Conservation (phyloP, 2,329 filamentous ascomycete genomes). For the Talaromyces sp. region DNA sequence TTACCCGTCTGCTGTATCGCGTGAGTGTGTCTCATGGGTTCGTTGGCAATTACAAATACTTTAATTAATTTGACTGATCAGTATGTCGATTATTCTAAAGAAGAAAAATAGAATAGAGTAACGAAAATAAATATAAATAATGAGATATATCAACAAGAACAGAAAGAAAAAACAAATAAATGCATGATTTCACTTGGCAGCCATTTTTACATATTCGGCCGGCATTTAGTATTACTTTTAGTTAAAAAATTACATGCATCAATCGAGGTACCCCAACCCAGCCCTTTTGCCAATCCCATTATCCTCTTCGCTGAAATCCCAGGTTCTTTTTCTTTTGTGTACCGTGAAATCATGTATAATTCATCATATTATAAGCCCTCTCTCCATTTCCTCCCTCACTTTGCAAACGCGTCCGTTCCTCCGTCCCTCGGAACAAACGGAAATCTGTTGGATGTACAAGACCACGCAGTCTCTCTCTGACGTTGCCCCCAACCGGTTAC, state of each 20-base stretch:
- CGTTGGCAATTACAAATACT: neutral
- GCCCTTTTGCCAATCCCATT: neutral
- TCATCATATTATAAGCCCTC: neutral
- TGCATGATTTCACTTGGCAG: neutral
- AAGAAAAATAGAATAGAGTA: too few relatives aligned
- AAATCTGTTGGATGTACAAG: neutral
- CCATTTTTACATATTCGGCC: neutral
- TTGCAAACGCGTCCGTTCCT: neutral
- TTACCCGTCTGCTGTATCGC: neutral
- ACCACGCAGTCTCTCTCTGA: neutral
- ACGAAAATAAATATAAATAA: too few relatives aligned
- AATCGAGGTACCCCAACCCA: neutral
- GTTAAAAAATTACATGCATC: neutral
- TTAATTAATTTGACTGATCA: neutral
- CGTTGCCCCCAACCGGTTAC: neutral
- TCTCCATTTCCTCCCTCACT: neutral
- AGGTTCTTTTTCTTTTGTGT: neutral
- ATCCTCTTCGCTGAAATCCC: neutral
- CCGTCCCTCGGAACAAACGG: neutral
- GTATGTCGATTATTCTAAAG: too few relatives aligned
- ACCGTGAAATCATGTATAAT: neutral
- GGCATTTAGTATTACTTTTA: neutral
- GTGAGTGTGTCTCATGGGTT: neutral
- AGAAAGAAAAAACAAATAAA: neutral
- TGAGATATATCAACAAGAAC: neutral